Base-by-base conservation (phyloP, 2,329 filamentous ascomycete genomes). In the Ophiostoma triangulosporum region DNA sequence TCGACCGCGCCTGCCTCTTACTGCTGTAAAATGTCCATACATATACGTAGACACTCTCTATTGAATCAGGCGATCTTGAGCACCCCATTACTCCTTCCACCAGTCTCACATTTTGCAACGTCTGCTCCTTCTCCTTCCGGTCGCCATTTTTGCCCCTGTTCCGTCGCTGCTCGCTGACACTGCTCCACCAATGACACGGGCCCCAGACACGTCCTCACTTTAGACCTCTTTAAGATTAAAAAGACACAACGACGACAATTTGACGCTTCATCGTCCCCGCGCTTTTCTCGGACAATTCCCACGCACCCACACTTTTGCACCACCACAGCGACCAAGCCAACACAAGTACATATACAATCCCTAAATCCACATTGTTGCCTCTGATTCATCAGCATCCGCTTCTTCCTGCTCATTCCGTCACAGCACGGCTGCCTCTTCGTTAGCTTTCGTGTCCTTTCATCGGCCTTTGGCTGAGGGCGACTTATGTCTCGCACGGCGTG, bases 131-230 rank as follows among this genome's bases (percentile, higher is more conserved):
- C n/a, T n/a, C n/a, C n/a, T 20, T 40, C 20, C 20, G 17, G n/a
- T 36, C 29, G 17, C 12, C 14, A 29, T 6, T 14, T 33, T 49
- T 27, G 52, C 33, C 45, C 12, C 51, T 32, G 32, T 24, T 3
- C 38, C 38, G 38, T 17, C 38, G 38, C 38, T n/a, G n/a, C 4
- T 22, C 33, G 26, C 33, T 50, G 49, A 43, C 20, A 22, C 49
- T 48, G 24, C 40, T 54, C 33, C 49, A 45, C 53, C 53, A 54
- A 54, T 54, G 20, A 49, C 33, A 48, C 38, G 20, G 12, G 49
- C 27, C 36, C 53, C 40, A 40, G 50, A 36, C 33, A 32, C 33
- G 46, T 48, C 49, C n/a, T 48, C 43, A 15, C 53, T 11, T 20
- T 33, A 27, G 29, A 22, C 17, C 32, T 31, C 24, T 51, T 50